These are phyloP conservation scores for Singerocomus inundabilis DNA, from an alignment of 1,284 basidiomycete species.

Conservation along the genomic window DNA sequence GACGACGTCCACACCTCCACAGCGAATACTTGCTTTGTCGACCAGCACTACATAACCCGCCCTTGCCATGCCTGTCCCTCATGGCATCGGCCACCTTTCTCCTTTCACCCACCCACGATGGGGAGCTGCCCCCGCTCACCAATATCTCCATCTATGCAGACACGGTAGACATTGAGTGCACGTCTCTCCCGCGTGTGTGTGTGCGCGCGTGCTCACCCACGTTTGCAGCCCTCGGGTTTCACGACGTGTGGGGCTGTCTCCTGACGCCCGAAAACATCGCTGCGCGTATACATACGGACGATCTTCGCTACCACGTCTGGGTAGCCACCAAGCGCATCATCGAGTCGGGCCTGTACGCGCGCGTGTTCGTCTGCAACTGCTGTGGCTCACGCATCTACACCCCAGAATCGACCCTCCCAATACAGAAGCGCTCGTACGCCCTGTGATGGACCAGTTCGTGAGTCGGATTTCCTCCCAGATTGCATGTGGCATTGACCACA, in stretches of 20 bases:
- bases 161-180: constrained; percentile 40
- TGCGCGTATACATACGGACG: constrained; percentile 22
- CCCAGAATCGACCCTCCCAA: constrained; percentile 16
- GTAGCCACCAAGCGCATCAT: constrained; percentile 41
- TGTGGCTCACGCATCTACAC: no score
- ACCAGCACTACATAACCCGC: no score
- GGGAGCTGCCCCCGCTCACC: constrained; percentile 29
- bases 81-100: no score
- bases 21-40: no score
- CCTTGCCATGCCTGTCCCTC: no score
- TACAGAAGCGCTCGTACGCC: constrained; percentile 16
- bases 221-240: constrained; percentile 37
- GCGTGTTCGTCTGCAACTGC: no score
- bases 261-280: constrained; percentile 36
- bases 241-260: constrained; percentile 39
- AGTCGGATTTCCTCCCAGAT: constrained; percentile 11
- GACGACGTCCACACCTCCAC: no score
- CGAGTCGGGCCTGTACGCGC: constrained; percentile 31
- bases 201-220: constrained; percentile 2
- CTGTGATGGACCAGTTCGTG: constrained; percentile 30
- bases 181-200: constrained; percentile 17
- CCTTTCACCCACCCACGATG: no score
- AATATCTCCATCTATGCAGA: constrained; percentile 32
- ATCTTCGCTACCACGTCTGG: constrained; percentile 44
- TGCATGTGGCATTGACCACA: no score